Percentiles rank a stretch among this genome's conserved stretches.
Evolutionary conservation across 2,329 filamentous ascomycete genomes (phyloP).

Genomic region (Apiospora koreana): DNA sequence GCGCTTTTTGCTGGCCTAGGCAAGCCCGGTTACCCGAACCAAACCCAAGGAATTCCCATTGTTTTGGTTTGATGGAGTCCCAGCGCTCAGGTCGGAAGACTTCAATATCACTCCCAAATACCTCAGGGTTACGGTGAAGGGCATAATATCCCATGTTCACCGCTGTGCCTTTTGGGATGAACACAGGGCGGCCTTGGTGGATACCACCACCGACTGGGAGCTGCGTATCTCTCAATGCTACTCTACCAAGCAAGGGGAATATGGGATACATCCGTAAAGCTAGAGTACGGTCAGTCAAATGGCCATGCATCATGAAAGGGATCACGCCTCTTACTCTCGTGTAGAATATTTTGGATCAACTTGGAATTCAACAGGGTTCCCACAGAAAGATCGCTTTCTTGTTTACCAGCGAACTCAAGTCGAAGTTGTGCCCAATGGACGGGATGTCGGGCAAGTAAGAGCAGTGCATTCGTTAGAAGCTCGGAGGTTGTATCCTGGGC

Average conservation of each 20-base stretch:
- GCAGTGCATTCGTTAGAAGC: slow-evolving; percentile 16
- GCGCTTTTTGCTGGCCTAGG: slow-evolving; percentile 16
- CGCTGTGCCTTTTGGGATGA: slow-evolving; percentile 16
- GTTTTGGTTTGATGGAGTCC: slow-evolving; percentile 16
- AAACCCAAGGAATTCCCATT: slow-evolving; percentile 19
- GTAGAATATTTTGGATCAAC: slow-evolving; percentile 14
- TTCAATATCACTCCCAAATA: slow-evolving; percentile 19
- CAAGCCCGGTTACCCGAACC: slow-evolving; percentile 18
- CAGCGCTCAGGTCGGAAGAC: slow-evolving; percentile 18
- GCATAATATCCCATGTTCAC: slow-evolving; percentile 16
- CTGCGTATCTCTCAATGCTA: slow-evolving; percentile 15
- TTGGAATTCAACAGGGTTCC: slow-evolving; percentile 11
- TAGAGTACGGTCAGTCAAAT: slow-evolving; percentile 10
- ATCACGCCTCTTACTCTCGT: slow-evolving; percentile 15
- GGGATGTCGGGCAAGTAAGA: slow-evolving; percentile 16
- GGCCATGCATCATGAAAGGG: too few species aligned
- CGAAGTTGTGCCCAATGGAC: slow-evolving; percentile 17
- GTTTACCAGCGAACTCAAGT: slow-evolving; percentile 13
- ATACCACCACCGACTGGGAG: slow-evolving; percentile 17
- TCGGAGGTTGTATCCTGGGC: slow-evolving; percentile 20
- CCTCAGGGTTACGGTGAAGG: slow-evolving; percentile 16
- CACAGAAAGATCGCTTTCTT: neutral
- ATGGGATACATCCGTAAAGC: slow-evolving; percentile 18
- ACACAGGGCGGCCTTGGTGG: slow-evolving; percentile 11
- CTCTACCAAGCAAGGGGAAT: slow-evolving; percentile 15